Percentiles rank a stretch among this genome's conserved stretches.
phyloP scores from a whole-genome alignment of 805 yeast species.

The Pichia cephalocereana region DNA sequence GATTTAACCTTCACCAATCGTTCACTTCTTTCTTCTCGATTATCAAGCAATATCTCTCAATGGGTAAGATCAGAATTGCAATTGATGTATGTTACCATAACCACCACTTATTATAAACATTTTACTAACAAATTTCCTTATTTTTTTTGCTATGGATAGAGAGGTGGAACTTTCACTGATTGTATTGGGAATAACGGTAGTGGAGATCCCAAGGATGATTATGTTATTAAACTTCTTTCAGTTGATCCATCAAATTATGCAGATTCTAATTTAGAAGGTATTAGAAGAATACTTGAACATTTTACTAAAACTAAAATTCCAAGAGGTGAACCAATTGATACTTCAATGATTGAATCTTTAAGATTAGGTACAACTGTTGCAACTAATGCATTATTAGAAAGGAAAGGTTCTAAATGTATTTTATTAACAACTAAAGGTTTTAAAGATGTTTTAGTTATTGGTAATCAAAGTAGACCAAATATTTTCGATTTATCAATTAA shows the following conservation, averaged over 20 bases:
- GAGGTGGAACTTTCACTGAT: slow-evolving; percentile 94
- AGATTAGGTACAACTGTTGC: slow-evolving; percentile 96
- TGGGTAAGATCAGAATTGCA: not conserved
- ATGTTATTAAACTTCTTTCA: slow-evolving; percentile 69
- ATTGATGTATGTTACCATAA: not conserved
- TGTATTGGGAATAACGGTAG: slow-evolving; percentile 46
- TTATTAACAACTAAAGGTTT: slow-evolving; percentile 84
- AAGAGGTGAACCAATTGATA: slow-evolving; percentile 49
- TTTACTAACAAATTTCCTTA: too few relatives aligned
- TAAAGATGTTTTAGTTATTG: slow-evolving; percentile 71
- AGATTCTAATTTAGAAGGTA: slow-evolving; percentile 92
- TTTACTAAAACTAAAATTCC: slow-evolving; percentile 48
- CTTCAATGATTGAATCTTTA: slow-evolving; percentile 54
- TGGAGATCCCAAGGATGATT: slow-evolving; percentile 43
- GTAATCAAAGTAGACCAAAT: slow-evolving; percentile 86
- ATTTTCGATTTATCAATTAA: slow-evolving; percentile 76
- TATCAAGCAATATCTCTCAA: too few relatives aligned
- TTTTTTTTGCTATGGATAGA: not conserved
- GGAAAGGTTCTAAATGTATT: slow-evolving; percentile 87
- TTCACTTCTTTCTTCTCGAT: too few relatives aligned
- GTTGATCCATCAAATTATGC: slow-evolving; percentile 82
- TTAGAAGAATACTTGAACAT: slow-evolving; percentile 63
- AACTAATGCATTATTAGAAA: slow-evolving; percentile 85
- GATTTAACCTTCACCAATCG: too few relatives aligned
- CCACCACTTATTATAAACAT: too few relatives aligned